These are phyloP conservation scores for Fraxinus anomala DNA, from an alignment of 257 asterid species.

Conservation along the genomic window DNA sequence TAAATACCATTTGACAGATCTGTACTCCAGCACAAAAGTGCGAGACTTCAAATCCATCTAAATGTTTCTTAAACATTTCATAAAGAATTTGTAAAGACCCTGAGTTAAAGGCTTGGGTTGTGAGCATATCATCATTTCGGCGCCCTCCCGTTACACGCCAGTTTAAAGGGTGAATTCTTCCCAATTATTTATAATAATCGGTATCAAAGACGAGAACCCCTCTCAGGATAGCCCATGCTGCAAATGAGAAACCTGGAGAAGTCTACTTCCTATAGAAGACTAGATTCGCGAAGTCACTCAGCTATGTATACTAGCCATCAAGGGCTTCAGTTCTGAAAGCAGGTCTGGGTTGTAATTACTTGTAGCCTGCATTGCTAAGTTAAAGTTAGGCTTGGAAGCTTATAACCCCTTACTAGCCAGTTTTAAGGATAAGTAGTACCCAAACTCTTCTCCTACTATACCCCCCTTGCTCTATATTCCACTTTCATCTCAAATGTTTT, in stretches of 20 bases:
- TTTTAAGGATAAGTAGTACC: background rate
- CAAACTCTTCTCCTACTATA: background rate
- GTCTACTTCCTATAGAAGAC: background rate
- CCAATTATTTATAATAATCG: background rate
- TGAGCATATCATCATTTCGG: background rate
- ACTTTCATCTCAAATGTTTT: constrained; percentile 5
- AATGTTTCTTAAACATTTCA: constrained; percentile 11
- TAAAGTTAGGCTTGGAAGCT: background rate
- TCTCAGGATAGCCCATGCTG: background rate
- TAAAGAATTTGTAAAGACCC: constrained; percentile 4
- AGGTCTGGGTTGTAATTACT: background rate
- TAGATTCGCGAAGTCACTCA: background rate
- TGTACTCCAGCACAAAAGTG: constrained; percentile 2
- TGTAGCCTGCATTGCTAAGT: background rate
- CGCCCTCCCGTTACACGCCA: background rate
- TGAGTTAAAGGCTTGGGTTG: background rate
- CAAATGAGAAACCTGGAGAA: background rate
- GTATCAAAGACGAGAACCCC: background rate
- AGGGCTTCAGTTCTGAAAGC: background rate
- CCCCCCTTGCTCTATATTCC: background rate
- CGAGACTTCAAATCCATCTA: constrained; percentile 12
- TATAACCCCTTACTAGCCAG: background rate
- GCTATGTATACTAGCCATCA: background rate
- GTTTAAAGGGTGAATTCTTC: background rate
- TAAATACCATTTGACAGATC: background rate